phyloP scores from a whole-genome alignment of 2,329 filamentous ascomycete genomes.

The Calonectria fujianensis region DNA sequence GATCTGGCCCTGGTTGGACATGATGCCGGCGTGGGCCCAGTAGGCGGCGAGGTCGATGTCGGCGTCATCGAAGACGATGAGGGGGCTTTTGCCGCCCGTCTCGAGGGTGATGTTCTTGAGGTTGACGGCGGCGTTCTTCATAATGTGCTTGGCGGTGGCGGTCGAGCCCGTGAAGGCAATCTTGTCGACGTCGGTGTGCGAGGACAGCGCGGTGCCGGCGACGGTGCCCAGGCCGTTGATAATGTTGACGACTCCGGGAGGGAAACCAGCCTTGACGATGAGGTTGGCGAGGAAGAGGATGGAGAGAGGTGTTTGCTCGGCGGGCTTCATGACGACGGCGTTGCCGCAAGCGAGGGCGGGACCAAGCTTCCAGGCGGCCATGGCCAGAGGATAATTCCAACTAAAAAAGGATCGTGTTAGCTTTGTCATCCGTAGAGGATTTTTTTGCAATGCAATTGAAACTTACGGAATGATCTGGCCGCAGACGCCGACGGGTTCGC shows the following conservation, averaged over 20 bases:
- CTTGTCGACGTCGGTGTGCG: constrained; percentile 83
- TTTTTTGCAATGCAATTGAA: neutral
- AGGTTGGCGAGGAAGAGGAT: constrained; percentile 65
- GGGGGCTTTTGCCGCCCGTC: constrained; percentile 79
- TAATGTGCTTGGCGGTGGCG: constrained; percentile 81
- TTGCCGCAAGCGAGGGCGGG: constrained; percentile 81
- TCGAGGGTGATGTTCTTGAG: constrained; percentile 80
- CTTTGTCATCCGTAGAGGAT: neutral
- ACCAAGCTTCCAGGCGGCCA: constrained; percentile 81
- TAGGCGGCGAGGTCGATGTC: constrained; percentile 82
- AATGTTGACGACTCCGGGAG: constrained; percentile 85
- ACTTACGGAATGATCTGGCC: constrained; percentile 44
- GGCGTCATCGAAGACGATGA: constrained; percentile 79
- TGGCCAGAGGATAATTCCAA: constrained; percentile 78
- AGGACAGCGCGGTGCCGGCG: constrained; percentile 80
- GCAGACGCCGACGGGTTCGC: constrained; percentile 40
- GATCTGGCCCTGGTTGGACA: constrained; percentile 79
- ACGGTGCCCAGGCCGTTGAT: constrained; percentile 81
- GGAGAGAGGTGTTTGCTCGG: constrained; percentile 9
- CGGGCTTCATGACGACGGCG: constrained; percentile 75
- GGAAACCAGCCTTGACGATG: constrained; percentile 84
- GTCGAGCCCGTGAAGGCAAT: constrained; percentile 87
- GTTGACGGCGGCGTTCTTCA: constrained; percentile 82
- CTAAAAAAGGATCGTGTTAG: neutral
- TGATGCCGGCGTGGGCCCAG: constrained; percentile 68